Evolutionary conservation across 352 stramenopile species (phyloP).

Genomic region (Saprolegnia parasitica): DNA sequence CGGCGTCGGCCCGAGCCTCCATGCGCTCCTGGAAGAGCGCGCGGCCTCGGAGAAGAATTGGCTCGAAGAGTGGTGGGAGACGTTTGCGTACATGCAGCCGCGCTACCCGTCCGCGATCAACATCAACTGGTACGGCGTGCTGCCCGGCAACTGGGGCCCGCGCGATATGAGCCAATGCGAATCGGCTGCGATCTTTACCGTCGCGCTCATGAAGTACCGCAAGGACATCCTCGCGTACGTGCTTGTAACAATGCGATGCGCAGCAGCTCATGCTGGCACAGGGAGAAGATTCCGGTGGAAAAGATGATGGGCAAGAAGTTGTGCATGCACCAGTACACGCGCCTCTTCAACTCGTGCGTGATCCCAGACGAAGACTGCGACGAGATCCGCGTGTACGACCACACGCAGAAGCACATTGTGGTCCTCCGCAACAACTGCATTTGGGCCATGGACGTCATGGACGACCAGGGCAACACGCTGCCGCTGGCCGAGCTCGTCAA

Average conservation of each 20-base stretch:
- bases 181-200: conserved; percentile 77
- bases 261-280: conserved; percentile 29
- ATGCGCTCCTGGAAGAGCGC: conserved; percentile 83
- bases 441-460: conserved; percentile 74
- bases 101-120: conserved; percentile 95
- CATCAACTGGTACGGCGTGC: conserved; percentile 97
- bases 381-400: conserved; percentile 84
- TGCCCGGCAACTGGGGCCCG: conserved; percentile 89
- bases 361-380: conserved; percentile 89
- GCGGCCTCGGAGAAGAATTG: conserved; percentile 83
- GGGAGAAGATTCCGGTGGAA: conserved; percentile 88
- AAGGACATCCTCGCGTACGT: conserved; percentile 84
- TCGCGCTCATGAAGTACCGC: conserved; percentile 89
- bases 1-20: conserved; percentile 84
- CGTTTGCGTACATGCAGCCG: conserved; percentile 93
- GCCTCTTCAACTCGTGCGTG: conserved; percentile 96
- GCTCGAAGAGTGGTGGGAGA: conserved; percentile 96
- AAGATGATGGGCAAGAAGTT: conserved; percentile 91
- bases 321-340: conserved; percentile 92
- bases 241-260: neutral
- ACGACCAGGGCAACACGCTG: conserved; percentile 64
- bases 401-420: conserved; percentile 89
- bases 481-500: conserved; percentile 71
- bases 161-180: conserved; percentile 90
- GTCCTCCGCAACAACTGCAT: conserved; percentile 90